Conservation (phyloP, 208 protist species). For the Leishmania gerbilli region DNA sequence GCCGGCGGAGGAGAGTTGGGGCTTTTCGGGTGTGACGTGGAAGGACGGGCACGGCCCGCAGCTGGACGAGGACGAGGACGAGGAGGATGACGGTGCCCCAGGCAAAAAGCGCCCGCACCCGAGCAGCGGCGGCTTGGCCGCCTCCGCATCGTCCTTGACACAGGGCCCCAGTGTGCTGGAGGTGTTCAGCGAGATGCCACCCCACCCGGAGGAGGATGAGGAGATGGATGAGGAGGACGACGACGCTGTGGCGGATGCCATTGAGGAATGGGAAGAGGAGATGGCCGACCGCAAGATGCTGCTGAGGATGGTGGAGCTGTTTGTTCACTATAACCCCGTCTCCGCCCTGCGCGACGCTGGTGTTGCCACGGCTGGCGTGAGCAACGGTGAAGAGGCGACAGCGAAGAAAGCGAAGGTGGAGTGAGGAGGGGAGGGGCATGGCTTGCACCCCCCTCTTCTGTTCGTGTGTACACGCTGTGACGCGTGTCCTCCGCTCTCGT, state of each 20-base stretch:
- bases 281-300: slow-evolving; percentile 75
- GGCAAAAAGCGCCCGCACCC: slow-evolving; percentile 35
- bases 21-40: slow-evolving; percentile 82
- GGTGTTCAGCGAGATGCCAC: slow-evolving; percentile 73
- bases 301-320: slow-evolving; percentile 42
- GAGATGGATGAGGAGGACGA: slow-evolving; percentile 57
- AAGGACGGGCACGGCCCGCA: slow-evolving; percentile 67
- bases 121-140: neutral
- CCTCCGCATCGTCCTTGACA: slow-evolving; percentile 14
- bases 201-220: slow-evolving; percentile 63
- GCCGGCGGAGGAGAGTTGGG: slow-evolving; percentile 37
- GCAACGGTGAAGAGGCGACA: slow-evolving; percentile 15
- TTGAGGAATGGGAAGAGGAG: slow-evolving; percentile 73
- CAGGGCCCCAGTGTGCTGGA: slow-evolving; percentile 76
- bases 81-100: slow-evolving; percentile 9
- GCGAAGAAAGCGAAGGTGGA: slow-evolving; percentile 42
- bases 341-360: slow-evolving; percentile 33
- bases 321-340: slow-evolving; percentile 35
- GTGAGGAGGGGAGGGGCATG: slow-evolving; percentile 13
- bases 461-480: neutral
- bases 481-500: neutral
- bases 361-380: slow-evolving; percentile 23
- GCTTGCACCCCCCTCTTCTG: neutral
- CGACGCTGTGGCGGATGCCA: slow-evolving; percentile 46
- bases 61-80: slow-evolving; percentile 14